Evolutionary conservation across 1,284 basidiomycete species (phyloP), one percentile per base, ranked within the genome.

Genomic region (Macrocystidia cucumis): DNA sequence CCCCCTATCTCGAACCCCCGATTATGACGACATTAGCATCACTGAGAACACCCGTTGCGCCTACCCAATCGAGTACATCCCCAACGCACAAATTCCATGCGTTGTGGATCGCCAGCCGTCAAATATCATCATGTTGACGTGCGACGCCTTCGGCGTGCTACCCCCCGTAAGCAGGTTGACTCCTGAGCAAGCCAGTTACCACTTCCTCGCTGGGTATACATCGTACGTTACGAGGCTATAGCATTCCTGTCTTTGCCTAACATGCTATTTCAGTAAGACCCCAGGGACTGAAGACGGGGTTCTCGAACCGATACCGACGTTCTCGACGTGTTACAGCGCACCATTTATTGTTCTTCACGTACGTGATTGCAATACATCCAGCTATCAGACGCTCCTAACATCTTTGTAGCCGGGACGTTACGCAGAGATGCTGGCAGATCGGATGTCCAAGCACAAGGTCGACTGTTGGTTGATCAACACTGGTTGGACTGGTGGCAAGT

Each of bases 381-480:
- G 22, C 9, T 28, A 34, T 34, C 12, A 24, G 45, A 14, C 23
- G 29, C 23, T 36, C 31, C 29, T 30, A 30, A 30, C 11, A n/a
- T 31, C 13, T 8, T 61, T 69, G 18, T 67, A 93, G 80, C 91
- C 91, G 35, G 78, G 84, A 35, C 83, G 91, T 46, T 99, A 99
- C 65, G 95, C 95, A 34, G 75, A 84, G 62, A 99, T 98, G 96
- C 75, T 99, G 49, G 91, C 95, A 6, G 84, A 91, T 56, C 82
- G 89, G 54, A 98, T 98, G 95, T 65, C 82, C 41, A 77, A 84
- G 64, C 74, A 89, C 69, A 78, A 91, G 44, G 92, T 92, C 55
- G 67, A 95, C 64, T 97, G 93, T 72, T 98, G 91, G 91, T 76
- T 98, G 55, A 90, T 98, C 78, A 98, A 98, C 83, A 98, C 95